Conservation (phyloP, 2,329 filamentous ascomycete species). For the Ciborinia camelliae region DNA sequence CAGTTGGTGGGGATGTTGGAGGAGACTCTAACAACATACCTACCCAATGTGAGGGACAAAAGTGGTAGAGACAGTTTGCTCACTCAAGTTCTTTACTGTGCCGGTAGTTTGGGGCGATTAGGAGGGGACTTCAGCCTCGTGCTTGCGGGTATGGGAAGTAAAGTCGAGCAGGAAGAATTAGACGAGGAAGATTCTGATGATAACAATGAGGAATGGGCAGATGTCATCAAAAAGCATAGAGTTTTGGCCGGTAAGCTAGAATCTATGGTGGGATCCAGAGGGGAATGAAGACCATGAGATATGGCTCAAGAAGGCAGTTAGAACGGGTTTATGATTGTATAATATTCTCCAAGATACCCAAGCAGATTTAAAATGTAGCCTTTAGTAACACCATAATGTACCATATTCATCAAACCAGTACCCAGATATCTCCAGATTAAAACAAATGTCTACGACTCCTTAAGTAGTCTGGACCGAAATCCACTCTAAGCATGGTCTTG, state of each 20-base stretch:
- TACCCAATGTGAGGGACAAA: slow-evolving; percentile 78
- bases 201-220: slow-evolving; percentile 68
- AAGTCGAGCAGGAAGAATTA: slow-evolving; percentile 37
- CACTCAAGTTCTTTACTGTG: slow-evolving; percentile 91
- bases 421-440: not conserved
- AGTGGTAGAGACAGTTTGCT: slow-evolving; percentile 80
- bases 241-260: slow-evolving; percentile 77
- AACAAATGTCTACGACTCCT: not conserved
- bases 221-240: slow-evolving; percentile 83
- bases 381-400: not conserved
- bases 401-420: not conserved
- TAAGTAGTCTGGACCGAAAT: not conserved
- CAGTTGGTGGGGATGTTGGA: slow-evolving; percentile 79
- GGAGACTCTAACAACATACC: slow-evolving; percentile 69
- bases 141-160: slow-evolving; percentile 56
- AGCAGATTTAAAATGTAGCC: not conserved
- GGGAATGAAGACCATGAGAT: slow-evolving; percentile 15
- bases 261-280: slow-evolving; percentile 53
- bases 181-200: slow-evolving; percentile 44
- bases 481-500: not conserved
- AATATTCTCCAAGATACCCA: slow-evolving; percentile 12
- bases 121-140: slow-evolving; percentile 93
- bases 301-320: not conserved
- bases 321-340: not conserved
- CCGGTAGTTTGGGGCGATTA: slow-evolving; percentile 81